A percentile compares a stretch with the other conserved stretches of the same genome.
These are phyloP conservation scores for Fusarium foetens DNA, from an alignment of 2,329 filamentous ascomycete genomes.

Conservation along the genomic window DNA sequence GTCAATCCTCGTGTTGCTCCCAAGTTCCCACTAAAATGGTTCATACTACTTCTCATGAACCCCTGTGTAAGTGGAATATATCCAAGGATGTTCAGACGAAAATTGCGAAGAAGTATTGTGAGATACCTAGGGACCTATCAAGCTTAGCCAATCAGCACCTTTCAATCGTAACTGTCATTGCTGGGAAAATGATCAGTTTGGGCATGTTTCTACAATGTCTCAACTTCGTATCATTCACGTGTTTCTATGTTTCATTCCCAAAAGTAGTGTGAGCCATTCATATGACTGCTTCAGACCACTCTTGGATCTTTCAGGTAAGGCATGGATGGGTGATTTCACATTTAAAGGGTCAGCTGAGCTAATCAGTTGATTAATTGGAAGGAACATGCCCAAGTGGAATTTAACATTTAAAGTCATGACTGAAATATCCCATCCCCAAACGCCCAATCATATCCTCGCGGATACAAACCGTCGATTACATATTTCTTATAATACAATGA, in stretches of 20 bases:
- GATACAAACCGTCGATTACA: conserved; percentile 33
- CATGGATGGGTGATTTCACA: neutral
- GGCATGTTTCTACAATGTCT: neutral
- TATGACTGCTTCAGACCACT: neutral
- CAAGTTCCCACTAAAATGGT: conserved; percentile 1
- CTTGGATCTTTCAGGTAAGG: neutral
- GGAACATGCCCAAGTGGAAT: conserved; percentile 11
- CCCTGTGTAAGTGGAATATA: conserved; percentile 18
- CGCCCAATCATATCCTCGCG: conserved; percentile 18
- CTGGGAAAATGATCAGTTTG: neutral
- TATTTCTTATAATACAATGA: conserved; percentile 31
- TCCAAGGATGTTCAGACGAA: neutral
- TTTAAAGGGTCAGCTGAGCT: conserved; percentile 1
- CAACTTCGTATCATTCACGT: neutral
- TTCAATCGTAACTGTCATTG: neutral
- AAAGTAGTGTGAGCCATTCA: conserved; percentile 10
- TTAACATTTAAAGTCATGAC: conserved; percentile 25
- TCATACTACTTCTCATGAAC: neutral
- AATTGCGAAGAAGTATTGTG: neutral
- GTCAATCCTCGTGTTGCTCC: conserved; percentile 8
- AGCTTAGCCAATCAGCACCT: neutral
- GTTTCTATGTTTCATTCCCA: neutral
- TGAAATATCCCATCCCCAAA: conserved; percentile 17
- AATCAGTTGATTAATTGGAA: conserved; percentile 11
- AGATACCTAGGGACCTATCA: neutral